Base-by-base conservation (phyloP, 345 rosid species). In the Limnanthes douglasii region DNA sequence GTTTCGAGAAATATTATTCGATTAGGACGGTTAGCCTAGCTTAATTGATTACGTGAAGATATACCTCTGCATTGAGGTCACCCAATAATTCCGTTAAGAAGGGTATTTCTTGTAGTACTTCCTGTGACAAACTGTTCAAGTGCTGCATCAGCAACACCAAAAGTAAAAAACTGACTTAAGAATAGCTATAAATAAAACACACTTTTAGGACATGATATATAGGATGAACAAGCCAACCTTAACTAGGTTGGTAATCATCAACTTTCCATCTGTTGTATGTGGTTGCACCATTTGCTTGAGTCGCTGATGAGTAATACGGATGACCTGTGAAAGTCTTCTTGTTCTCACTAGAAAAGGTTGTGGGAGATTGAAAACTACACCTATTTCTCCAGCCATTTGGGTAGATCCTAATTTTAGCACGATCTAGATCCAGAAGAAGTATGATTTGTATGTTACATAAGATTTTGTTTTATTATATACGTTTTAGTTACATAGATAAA, bases 311-410 rank as follows among this genome's bases (percentile, higher is more conserved):
- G 93, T 66, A 16, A 88, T 66, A 48, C 84, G 51, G 32, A 88
- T 70, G 44, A 88, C 84, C 57, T 88, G 95, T 51, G 94, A 83
- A 34, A 88, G 94, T 53, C 79, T 61, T 35, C 62, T 68, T 27
- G 95, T 88, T 53, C 90, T 65, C 46, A 78, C 58, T 8, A 66
- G 65, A 48, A 62, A 73, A 21, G 95, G 97, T 50, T 88, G 97
- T 21, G 93, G 95, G 51, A 79, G 62, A 53, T 88, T 88, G 68
- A 88, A 83, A 11, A 83, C 31, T 27, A 88, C 97, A 23, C 92
- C 95, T 38, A 88, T 68, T 46, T 88, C 98, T 58, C 98, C 98
- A 30, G 72, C 79, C 75, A 90, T 57, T 15, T 70, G 75, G 29
- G 73, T 66, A 4, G 84, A 42, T 45, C 73, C 92, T 62, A 76